A percentile compares a stretch with the other conserved stretches of the same genome.
These are phyloP conservation scores for Aspergillus sp. DNA, from an alignment of 2,329 filamentous ascomycete species.

Conservation along the genomic window DNA sequence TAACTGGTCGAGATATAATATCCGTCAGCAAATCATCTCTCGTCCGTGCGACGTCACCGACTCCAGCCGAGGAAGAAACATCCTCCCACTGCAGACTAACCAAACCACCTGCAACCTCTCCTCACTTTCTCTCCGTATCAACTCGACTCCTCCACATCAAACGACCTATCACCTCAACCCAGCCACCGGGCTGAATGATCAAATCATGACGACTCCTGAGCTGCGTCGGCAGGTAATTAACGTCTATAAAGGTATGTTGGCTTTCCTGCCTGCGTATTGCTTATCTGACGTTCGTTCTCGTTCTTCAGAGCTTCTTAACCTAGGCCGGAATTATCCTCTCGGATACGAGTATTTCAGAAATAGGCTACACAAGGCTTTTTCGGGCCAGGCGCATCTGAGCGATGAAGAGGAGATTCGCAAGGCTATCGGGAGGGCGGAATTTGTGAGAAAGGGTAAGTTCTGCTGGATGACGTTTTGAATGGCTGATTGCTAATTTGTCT, in stretches of 20 bases:
- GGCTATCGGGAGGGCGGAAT: conserved; percentile 74
- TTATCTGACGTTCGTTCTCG: background rate
- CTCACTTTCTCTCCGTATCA: background rate
- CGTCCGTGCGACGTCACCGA: too few relatives aligned
- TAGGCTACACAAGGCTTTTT: conserved; percentile 80
- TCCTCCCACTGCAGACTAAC: background rate
- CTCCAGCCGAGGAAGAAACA: too few relatives aligned
- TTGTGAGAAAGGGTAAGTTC: conserved; percentile 76
- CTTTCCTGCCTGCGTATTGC: background rate
- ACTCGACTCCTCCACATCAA: background rate
- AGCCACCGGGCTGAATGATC: conserved; percentile 1
- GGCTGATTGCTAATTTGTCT: conserved; percentile 2
- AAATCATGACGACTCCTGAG: conserved; percentile 45
- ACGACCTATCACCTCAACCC: background rate
- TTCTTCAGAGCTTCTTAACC: conserved; percentile 69
- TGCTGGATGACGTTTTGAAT: background rate
- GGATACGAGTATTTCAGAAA: conserved; percentile 79
- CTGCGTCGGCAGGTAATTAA: conserved; percentile 75
- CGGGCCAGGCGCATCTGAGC: conserved; percentile 63
- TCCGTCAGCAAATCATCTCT: too few relatives aligned
- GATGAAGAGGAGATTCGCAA: conserved; percentile 72
- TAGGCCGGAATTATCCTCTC: conserved; percentile 81
- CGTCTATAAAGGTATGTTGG: conserved; percentile 75
- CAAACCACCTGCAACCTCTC: background rate
- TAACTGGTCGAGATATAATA: too few relatives aligned